phyloP scores from a whole-genome alignment of 2,329 filamentous ascomycete genomes.

The Plectosphaerella plurivora region DNA sequence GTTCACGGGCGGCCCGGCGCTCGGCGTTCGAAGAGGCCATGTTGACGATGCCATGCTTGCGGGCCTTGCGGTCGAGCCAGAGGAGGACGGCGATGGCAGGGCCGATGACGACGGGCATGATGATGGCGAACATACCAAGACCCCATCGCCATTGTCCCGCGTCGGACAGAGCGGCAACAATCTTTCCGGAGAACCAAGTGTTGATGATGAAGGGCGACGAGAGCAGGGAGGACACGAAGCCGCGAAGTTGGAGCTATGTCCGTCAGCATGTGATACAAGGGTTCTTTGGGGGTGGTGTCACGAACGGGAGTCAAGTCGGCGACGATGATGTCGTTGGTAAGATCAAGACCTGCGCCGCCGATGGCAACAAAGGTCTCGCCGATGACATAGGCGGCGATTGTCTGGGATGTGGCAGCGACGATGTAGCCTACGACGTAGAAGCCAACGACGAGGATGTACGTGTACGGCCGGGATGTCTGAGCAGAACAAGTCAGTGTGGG shows the following conservation, averaged over 20 bases:
- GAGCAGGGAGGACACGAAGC: constrained; percentile 42
- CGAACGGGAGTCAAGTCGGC: constrained; percentile 49
- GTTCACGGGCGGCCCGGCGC: constrained; percentile 15
- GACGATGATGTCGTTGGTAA: constrained; percentile 59
- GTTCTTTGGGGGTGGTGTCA: too few relatives aligned
- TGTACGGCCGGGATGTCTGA: constrained; percentile 54
- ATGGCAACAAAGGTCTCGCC: constrained; percentile 56
- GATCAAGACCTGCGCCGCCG: constrained; percentile 54
- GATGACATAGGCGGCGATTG: constrained; percentile 45
- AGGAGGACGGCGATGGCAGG: constrained; percentile 42
- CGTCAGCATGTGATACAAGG: too few relatives aligned
- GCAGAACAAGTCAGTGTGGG: too few relatives aligned
- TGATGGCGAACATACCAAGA: constrained; percentile 51
- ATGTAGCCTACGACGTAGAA: constrained; percentile 54
- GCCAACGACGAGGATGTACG: constrained; percentile 49
- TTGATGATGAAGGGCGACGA: constrained; percentile 58
- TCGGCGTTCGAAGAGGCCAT: constrained; percentile 14
- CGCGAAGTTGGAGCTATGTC: constrained; percentile 38
- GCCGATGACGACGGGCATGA: constrained; percentile 48
- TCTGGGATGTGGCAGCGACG: constrained; percentile 49
- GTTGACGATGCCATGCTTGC: constrained; percentile 31
- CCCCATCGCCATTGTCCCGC: constrained; percentile 29
- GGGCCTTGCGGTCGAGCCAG: constrained; percentile 44
- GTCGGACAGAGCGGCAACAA: constrained; percentile 38
- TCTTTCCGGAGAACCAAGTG: constrained; percentile 59